Conservation (phyloP, 108 stramenopile species). For the Discostella pseudostelligera region DNA sequence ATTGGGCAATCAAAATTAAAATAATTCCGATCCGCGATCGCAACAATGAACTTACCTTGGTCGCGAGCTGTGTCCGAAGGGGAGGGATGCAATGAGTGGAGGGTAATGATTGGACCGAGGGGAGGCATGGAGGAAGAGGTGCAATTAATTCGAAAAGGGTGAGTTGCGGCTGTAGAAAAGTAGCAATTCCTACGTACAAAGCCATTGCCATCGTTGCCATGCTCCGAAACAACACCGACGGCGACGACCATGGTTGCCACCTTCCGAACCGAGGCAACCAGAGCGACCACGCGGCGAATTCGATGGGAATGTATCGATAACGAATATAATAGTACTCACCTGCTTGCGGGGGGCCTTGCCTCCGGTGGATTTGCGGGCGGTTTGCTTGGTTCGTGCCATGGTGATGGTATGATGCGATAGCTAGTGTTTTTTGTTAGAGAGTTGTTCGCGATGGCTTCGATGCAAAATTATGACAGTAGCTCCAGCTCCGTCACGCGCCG, state of each 20-base stretch:
- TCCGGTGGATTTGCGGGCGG: slow-evolving; percentile 97
- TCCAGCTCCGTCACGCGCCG: slow-evolving; percentile 12
- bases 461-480: slow-evolving; percentile 8
- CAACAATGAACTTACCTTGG: slow-evolving; percentile 10
- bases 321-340: slow-evolving; percentile 24
- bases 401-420: slow-evolving; percentile 17
- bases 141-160: not conserved
- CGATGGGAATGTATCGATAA: not conserved
- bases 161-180: not conserved
- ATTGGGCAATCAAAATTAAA: not conserved
- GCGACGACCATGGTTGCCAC: not conserved
- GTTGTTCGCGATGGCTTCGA: not conserved
- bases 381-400: slow-evolving; percentile 99
- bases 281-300: slow-evolving; percentile 2
- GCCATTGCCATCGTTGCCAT: slow-evolving; percentile 7
- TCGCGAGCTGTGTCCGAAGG: slow-evolving; percentile 12
- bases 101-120: not conserved
- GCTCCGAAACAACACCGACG: slow-evolving; percentile 41
- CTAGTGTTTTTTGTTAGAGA: slow-evolving; percentile 30
- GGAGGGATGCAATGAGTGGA: not conserved
- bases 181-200: not conserved
- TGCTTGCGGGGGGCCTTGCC: slow-evolving; percentile 97
- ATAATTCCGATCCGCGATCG: not conserved
- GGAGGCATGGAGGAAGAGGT: not conserved
- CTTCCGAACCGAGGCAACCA: not conserved